Conservation (phyloP, 2,329 filamentous ascomycete genomes). For the Stromatinia cepivora region DNA sequence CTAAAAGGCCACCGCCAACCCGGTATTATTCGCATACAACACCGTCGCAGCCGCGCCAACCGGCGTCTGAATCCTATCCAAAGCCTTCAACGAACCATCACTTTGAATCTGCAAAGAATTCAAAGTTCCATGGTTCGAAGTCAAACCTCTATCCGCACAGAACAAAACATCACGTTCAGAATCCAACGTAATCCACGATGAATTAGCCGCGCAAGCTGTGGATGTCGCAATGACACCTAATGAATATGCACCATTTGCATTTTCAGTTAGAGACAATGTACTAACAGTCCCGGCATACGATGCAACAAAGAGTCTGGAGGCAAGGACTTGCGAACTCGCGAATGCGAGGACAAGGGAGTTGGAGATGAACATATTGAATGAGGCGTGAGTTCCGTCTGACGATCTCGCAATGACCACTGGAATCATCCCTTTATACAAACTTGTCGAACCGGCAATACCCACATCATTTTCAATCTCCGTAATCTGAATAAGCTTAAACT, state of each 20-base stretch:
- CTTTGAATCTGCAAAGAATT: constrained; percentile 13
- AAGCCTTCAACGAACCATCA: neutral
- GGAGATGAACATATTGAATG: constrained; percentile 8
- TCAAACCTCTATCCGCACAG: neutral
- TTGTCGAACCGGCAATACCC: neutral
- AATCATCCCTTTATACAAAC: neutral
- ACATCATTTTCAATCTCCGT: neutral
- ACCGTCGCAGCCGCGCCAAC: neutral
- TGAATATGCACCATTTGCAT: neutral
- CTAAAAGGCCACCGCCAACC: constrained; percentile 6
- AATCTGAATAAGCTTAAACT: neutral
- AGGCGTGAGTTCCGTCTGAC: neutral
- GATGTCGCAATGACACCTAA: constrained; percentile 1
- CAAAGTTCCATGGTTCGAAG: neutral
- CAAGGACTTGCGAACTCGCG: neutral
- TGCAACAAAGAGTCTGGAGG: constrained; percentile 3
- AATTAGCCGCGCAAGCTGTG: neutral
- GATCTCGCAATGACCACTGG: neutral
- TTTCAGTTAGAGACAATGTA: neutral
- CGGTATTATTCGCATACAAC: constrained; percentile 10
- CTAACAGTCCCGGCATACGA: neutral
- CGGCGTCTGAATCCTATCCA: constrained; percentile 11
- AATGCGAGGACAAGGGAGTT: neutral
- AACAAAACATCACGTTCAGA: neutral
- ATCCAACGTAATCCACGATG: constrained; percentile 5